Conservation (phyloP, 2,329 filamentous ascomycete species). For the Metarhizium anisopliae region DNA sequence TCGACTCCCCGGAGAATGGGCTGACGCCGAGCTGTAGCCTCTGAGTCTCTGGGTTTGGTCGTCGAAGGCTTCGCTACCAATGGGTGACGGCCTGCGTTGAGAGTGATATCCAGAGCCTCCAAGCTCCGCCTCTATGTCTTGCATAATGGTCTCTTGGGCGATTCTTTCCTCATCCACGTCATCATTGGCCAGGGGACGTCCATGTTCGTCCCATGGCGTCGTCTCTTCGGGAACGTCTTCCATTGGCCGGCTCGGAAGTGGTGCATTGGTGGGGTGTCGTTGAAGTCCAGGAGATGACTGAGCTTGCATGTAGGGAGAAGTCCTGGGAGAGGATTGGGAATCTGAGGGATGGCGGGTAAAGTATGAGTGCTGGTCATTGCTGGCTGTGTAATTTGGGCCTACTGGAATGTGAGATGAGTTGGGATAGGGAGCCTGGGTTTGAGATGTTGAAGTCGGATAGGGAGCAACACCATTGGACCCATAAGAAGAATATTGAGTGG, state of each 20-base stretch:
- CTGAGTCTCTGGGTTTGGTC: conserved; percentile 37
- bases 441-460: conserved; percentile 17
- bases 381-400: conserved; percentile 38
- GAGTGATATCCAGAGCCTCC: conserved; percentile 21
- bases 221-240: conserved; percentile 35
- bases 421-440: conserved; percentile 39
- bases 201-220: conserved; percentile 30
- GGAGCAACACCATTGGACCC: conserved; percentile 19
- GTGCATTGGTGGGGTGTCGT: conserved; percentile 51
- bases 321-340: conserved; percentile 38
- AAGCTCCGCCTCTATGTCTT: conserved; percentile 49
- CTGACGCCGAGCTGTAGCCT: conserved; percentile 39
- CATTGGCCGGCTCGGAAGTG: conserved; percentile 45
- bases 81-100: conserved; percentile 30
- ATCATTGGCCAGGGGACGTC: conserved; percentile 17
- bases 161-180: conserved; percentile 27
- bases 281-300: conserved; percentile 38
- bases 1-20: conserved; percentile 28
- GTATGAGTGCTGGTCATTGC: conserved; percentile 36
- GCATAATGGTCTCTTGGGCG: conserved; percentile 45
- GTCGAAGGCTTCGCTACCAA: conserved; percentile 38
- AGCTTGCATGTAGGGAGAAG: conserved; percentile 32
- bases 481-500: conserved; percentile 22
- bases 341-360: conserved; percentile 37
- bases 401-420: conserved; percentile 43